Base-by-base conservation (phyloP, 2,329 filamentous ascomycete species). In the Apiospora pterosperma region DNA sequence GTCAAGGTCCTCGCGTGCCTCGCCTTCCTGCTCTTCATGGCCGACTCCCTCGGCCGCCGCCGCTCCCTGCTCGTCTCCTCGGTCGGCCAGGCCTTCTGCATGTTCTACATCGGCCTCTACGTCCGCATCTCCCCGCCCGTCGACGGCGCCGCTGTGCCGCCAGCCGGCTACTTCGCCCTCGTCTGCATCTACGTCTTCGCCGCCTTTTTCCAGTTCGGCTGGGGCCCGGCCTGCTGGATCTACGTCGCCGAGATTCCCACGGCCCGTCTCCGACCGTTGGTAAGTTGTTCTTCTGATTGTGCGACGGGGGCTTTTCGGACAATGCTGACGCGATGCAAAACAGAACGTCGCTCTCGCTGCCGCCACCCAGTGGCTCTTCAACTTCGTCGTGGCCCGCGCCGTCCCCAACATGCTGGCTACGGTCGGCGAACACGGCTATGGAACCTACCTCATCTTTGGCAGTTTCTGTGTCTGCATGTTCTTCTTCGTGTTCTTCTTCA, bases 151-250 rank as follows among this genome's bases (percentile, higher is more conserved):
- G 67, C 79, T 0, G 85, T 90, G 2, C 85, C 86, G 1, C 79
- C 83, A 0, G 86, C 87, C 0, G 89, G 89, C 11, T 90, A 90
- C 74, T 80, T 89, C 44, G 88, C 89, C 0, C 80, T 91, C 0
- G 84, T 89, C 62, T 88, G 85, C 72, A 88, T 91, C 64, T 91
- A 88, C 78, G 78, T 91, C 21, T 91, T 91, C 70, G 88, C 88
- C 0, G 84, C 82, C 2, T 88, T 87, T 77, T 91, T 90, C 80
- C 85, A 88, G 67, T 85, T 86, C 65, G 84, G 84, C 4, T 90
- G 88, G 88, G 88, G 88, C 0, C 86, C 86, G 0, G 86, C 87
- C 21, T 89, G 86, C 77, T 90, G 88, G 88, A 76, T 76, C 68
- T 85, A 90, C 67, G 83, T 89, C 4, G 85, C 84, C 4, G 88